Conservation (phyloP, 768 basidiomycete species). For the Tulasnella sp. region DNA sequence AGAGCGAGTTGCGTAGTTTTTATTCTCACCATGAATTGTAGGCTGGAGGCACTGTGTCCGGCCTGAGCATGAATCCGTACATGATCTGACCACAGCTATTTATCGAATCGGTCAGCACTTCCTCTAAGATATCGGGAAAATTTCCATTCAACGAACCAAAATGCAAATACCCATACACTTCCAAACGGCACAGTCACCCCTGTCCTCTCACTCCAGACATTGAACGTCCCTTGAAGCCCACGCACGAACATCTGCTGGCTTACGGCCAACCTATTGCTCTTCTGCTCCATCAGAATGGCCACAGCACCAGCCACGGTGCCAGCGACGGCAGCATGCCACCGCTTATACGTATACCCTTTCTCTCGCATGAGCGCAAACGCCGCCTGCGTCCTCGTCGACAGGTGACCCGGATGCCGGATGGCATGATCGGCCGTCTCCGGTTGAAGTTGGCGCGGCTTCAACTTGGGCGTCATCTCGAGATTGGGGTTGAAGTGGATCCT, state of each 20-base stretch:
- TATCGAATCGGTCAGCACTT: too few species aligned
- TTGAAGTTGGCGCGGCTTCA: too few species aligned
- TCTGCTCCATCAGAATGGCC: conserved; percentile 69
- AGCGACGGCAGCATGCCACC: conserved; percentile 74
- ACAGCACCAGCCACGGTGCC: conserved; percentile 56
- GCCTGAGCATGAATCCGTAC: conserved; percentile 63
- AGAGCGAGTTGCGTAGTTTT: too few species aligned
- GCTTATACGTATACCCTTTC: background rate
- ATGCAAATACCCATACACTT: conserved; percentile 65
- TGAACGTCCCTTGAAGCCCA: conserved; percentile 84
- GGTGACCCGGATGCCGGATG: background rate
- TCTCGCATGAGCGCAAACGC: background rate
- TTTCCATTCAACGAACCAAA: conserved; percentile 40
- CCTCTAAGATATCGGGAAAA: too few species aligned
- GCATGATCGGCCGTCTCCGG: too few species aligned
- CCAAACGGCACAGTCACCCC: conserved; percentile 71
- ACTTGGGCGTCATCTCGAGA: too few species aligned
- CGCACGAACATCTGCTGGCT: conserved; percentile 86
- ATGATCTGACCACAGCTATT: conserved; percentile 74
- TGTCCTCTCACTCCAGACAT: conserved; percentile 55
- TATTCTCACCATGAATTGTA: conserved; percentile 58
- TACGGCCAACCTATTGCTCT: conserved; percentile 49
- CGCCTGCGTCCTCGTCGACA: conserved; percentile 1
- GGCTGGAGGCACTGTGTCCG: conserved; percentile 71
- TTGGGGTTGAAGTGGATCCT: background rate